Percentiles rank a stretch among this genome's conserved stretches.
These are phyloP conservation scores for grape (Vitis vinifera) DNA, from an alignment of 164 flowering plant genomes.

Conservation along the genomic window ASM3070453v1 NC_081812.1:11065501-11066000, in stretches of 20 bases:
- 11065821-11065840: not conserved
- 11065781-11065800: slow-evolving; percentile 1
- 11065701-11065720: not conserved
- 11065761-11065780: slow-evolving; percentile 1
- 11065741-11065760: slow-evolving; percentile 8
- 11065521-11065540: not conserved
- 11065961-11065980: slow-evolving; percentile 6
- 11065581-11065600: not conserved
- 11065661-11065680: not conserved
- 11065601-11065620: not conserved
- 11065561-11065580: not conserved
- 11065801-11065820: slow-evolving; percentile 6
- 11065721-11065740: not conserved
- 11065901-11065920: slow-evolving; percentile 1
- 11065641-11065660: not conserved
- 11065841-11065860: not conserved
- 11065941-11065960: not conserved
- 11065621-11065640: not conserved
- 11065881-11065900: not conserved
- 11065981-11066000: not conserved
- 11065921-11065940: slow-evolving; percentile 1
- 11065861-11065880: slow-evolving; percentile 7
- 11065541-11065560: not conserved
- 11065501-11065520: not conserved
- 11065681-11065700: not conserved